phyloP scores from a whole-genome alignment of 2,329 filamentous ascomycete genomes.

The Pseudogymnoascus destructans region DNA sequence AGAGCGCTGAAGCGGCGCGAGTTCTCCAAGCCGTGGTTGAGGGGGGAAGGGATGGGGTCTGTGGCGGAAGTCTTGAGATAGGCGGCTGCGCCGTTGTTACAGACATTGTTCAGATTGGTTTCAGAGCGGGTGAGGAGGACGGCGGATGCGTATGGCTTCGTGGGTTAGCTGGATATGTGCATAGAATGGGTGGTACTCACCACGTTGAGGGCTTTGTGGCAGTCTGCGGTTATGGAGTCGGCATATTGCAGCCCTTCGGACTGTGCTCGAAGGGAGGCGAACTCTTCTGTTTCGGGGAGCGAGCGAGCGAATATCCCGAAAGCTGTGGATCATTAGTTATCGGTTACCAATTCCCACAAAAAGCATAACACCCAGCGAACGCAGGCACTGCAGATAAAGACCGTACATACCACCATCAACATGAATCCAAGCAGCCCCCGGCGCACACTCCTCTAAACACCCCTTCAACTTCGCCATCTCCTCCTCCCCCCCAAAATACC shows the following conservation, averaged over 20 bases:
- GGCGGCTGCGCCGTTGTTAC: slow-evolving; percentile 72
- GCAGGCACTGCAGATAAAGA: background rate
- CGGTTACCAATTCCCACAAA: background rate
- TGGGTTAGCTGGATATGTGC: background rate
- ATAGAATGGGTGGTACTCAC: slow-evolving; percentile 31
- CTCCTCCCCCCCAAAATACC: slow-evolving; percentile 50
- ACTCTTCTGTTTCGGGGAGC: slow-evolving; percentile 45
- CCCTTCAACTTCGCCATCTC: slow-evolving; percentile 33
- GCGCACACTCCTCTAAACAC: slow-evolving; percentile 57
- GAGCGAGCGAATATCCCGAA: slow-evolving; percentile 73
- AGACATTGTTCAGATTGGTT: slow-evolving; percentile 47
- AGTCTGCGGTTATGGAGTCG: slow-evolving; percentile 77
- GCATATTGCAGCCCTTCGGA: slow-evolving; percentile 61
- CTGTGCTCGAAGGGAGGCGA: slow-evolving; percentile 36
- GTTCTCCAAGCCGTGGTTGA: slow-evolving; percentile 84
- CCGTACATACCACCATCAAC: slow-evolving; percentile 55
- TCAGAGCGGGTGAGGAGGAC: slow-evolving; percentile 68
- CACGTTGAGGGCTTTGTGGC: slow-evolving; percentile 87
- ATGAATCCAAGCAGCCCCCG: slow-evolving; percentile 72
- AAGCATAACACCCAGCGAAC: background rate
- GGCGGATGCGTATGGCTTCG: slow-evolving; percentile 69
- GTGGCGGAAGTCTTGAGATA: slow-evolving; percentile 45
- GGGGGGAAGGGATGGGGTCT: slow-evolving; percentile 54
- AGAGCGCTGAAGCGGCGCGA: slow-evolving; percentile 81
- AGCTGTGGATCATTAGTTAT: slow-evolving; percentile 32